Evolutionary conservation across 2,329 filamentous ascomycete species (phyloP), one percentile per base, ranked within the genome.

Genomic region (Colletotrichum lentis): DNA sequence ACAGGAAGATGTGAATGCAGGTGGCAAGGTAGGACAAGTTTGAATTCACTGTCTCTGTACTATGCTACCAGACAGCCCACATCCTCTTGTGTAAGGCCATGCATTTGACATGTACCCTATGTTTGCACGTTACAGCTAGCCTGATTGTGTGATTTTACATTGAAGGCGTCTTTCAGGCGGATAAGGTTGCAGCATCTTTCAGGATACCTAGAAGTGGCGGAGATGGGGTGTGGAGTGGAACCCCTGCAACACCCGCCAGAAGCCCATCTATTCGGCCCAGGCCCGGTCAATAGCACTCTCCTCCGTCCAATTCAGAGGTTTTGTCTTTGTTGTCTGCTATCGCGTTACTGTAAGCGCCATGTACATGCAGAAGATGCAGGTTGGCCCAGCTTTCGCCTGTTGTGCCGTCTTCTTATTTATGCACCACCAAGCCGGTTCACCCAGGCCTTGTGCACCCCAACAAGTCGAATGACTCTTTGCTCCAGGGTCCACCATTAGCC

Each of bases 391-490:
- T 39, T 53, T 27, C 27, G 31, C n/a, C n/a, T 35, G 7, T 27
- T 12, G 5, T 43, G 14, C 8, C 11, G 14, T 31, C 7, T 20
- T 43, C 16, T n/a, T 7, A n/a, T 27, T 43, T 56, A 8, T 31
- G 44, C 35, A 14, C 43, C 22, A 16, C 37, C 39, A 5, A 41
- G 1, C 1, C 14, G 3, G 0, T 20, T 62, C 52, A 67, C 76
- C 55, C 80, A 43, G 89, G 90, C 55, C 86, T 82, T 73, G 83
- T 87, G 73, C 81, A 85, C 44, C 86, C 88, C 70, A 92, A 85
- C 54, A 92, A 74, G 75, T 92, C 90, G 71, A 86, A 83, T 0
- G 90, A 89, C 74, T 92, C 90, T 27, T 83, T 84, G 72, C 88
- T 91, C 90, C 90, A 92, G 0, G 90, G 86, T 3, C 89, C 89